Base-by-base conservation (phyloP, 2,329 filamentous ascomycete species). In the Dactylellina cionopaga region DNA sequence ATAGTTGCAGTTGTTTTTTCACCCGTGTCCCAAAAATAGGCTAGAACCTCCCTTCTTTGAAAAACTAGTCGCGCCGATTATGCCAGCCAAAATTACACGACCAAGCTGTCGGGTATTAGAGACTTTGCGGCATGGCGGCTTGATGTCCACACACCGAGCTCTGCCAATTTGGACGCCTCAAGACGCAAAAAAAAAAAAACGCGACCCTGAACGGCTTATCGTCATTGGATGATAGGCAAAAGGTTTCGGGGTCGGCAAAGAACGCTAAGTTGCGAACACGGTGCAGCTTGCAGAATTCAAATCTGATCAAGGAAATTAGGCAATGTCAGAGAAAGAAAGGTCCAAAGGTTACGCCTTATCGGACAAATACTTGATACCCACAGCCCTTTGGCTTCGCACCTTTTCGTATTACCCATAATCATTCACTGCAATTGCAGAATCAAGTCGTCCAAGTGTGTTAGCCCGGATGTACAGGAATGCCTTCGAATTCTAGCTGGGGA, bases 1-100 rank as follows among this genome's bases (percentile, higher is more conserved):
- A 70, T 56, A 37, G n/a, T n/a, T n/a, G n/a, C n/a, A n/a, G n/a
- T n/a, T n/a, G n/a, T 15, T 55, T 63, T 25, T 37, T 19, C 13
- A 71, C 49, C 51, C 41, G 22, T 70, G 64, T 62, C 55, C 56
- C 65, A 71, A 71, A 71, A 71, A 71, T 71, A 71, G 65, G 22
- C 47, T 49, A 47, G 47, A 56, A 15, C 33, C 15, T 24, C 25
- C 33, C 41, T 39, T 35, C 11, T 19, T 19, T 2, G 22, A 31
- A 24, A 41, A 25, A 58, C 27, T 56, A 51, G 39, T 51, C 62
- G 39, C 49, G 33, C 27, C 33, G 43, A 19, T 22, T 15, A 22
- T 33, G 24, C 15, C 39, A 47, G 31, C 33, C n/a, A 55, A 56
- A 55, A 51, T 71, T 63, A 56, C 58, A 52, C 66, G 58, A 71